Evolutionary conservation across 2,329 filamentous ascomycete species (phyloP), one percentile per base, ranked within the genome.

Genomic region (Colletotrichum somersetense): DNA sequence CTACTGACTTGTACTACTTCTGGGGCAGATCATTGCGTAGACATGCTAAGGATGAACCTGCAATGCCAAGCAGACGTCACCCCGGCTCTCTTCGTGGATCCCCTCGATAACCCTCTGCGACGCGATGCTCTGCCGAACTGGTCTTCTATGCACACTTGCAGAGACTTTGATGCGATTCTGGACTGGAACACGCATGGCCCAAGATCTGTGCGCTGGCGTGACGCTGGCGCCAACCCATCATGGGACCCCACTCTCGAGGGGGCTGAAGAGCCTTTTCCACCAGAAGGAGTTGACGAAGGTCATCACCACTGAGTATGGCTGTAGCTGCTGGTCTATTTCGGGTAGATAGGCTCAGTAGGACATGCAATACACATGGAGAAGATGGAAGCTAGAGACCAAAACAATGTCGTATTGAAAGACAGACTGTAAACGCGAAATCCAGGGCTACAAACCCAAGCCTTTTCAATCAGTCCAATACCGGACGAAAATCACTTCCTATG

Each of bases 131-230:
- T 72, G 5, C 69, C 69, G 12, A 58, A 63, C n/a, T 72, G 69
- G 69, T 72, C 69, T 3, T 72, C 69, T 2, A 59, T 72, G 64
- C 69, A 68, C 14, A 72, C 69, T 1, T 72, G 69, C 52, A 68
- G 69, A 30, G 59, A 72, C 44, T 72, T 72, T 44, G 65, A 72
- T n/a, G 65, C 65, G 1, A 72, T 72, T 26, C 12, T 72, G 30
- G 65, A 72, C 1, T 72, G 65, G 69, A 72, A 72, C 23, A 72
- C 63, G 38, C n/a, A 72, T 14, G 69, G 69, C 2, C 58, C 69
- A 11, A 38, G 69, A 23, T 68, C 69, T 5, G 65, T 72, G 50
- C 69, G 69, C 16, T 72, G 69, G 69, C 69, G 69, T 6, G 65
- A 72, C 12, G 69, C 69, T 1, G 69, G 69, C 16, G n/a, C 69